Evolutionary conservation across 345 rosid genomes (phyloP), one percentile per base, ranked within the genome.

Genomic region (Chamaenerion angustifolium): DNA sequence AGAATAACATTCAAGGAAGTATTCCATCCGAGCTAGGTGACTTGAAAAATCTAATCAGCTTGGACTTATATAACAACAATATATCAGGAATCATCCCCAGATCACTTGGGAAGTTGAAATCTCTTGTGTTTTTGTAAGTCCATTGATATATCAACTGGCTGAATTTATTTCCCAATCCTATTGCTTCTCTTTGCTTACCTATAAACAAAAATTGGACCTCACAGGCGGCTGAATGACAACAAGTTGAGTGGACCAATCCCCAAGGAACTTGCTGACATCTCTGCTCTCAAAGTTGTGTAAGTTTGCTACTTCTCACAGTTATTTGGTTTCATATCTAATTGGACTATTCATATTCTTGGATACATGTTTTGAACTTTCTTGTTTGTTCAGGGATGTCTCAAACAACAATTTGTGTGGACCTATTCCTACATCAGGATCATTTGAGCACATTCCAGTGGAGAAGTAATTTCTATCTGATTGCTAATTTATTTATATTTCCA

Each of bases 11-110:
- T 44, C 73, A 81, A 49, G 98, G 96, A 65, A 73, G 70, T 51
- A 78, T 86, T 63, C 95, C 95, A 31, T 10, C 64, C 11, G 95
- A 86, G 71, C 79, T 90, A 25, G 94, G 88, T 49, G 81, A 76
- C 70, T 67, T 90, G 70, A 84, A 78, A 77, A 75, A 64, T 43
- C 96, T 92, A 40, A 76, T 92, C 64, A 92, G 98, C 78, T 73
- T 92, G 85, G 98, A 92, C 73, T 70, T 92, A 43, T 92, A 92
- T 64, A 78, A 74, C 75, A 92, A 92, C 83, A 82, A 92, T 59
- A 76, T 92, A 55, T 75, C 87, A 0, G 98, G 98, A 49, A 62
- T 51, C 23, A 62, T 92, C 57, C 98, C 98, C 59, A 64, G 72
- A n/a, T 78, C 93, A 14, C 54, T 92, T 49, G 95, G 93, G 43